phyloP scores from a whole-genome alignment of 257 asterid genomes.

The Lavandula angustifolia region DNA sequence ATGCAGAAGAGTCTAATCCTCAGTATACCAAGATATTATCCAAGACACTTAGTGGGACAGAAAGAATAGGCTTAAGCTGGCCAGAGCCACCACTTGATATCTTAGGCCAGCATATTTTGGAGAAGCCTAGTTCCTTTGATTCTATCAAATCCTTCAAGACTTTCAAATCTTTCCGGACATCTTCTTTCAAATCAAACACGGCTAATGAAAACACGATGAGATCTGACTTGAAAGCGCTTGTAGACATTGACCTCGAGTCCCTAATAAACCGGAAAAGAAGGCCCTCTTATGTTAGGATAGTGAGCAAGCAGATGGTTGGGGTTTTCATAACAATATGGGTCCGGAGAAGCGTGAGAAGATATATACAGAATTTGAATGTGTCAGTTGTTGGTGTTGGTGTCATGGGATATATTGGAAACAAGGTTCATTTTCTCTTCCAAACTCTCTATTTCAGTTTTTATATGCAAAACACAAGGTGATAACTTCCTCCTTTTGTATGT shows the following conservation, averaged over 20 bases:
- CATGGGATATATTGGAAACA: slow-evolving; percentile 98
- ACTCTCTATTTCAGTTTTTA: neutral
- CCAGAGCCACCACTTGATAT: slow-evolving; percentile 84
- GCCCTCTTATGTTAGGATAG: slow-evolving; percentile 72
- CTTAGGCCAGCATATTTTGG: slow-evolving; percentile 56
- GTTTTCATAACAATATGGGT: slow-evolving; percentile 87
- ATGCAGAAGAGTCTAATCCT: slow-evolving; percentile 35
- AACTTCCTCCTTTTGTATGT: slow-evolving; percentile 21
- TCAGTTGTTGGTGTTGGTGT: slow-evolving; percentile 94
- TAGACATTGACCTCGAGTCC: slow-evolving; percentile 67
- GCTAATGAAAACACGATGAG: slow-evolving; percentile 35
- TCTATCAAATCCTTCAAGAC: slow-evolving; percentile 52
- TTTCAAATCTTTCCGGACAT: slow-evolving; percentile 53
- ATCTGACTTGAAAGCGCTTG: slow-evolving; percentile 52
- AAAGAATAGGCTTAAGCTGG: slow-evolving; percentile 90
- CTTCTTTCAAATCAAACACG: slow-evolving; percentile 53
- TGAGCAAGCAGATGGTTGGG: slow-evolving; percentile 99
- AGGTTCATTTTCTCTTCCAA: slow-evolving; percentile 55
- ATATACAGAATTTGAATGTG: slow-evolving; percentile 74
- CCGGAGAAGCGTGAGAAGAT: slow-evolving; percentile 77
- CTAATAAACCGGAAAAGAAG: slow-evolving; percentile 76
- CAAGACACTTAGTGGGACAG: slow-evolving; percentile 62
- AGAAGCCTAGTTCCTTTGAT: slow-evolving; percentile 54
- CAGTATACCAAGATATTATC: slow-evolving; percentile 46
- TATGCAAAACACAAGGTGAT: neutral